A percentile compares a stretch with the other conserved stretches of the same genome.
phyloP scores from a whole-genome alignment of 169 alveolate species.

The Plasmodium adleri region DNA sequence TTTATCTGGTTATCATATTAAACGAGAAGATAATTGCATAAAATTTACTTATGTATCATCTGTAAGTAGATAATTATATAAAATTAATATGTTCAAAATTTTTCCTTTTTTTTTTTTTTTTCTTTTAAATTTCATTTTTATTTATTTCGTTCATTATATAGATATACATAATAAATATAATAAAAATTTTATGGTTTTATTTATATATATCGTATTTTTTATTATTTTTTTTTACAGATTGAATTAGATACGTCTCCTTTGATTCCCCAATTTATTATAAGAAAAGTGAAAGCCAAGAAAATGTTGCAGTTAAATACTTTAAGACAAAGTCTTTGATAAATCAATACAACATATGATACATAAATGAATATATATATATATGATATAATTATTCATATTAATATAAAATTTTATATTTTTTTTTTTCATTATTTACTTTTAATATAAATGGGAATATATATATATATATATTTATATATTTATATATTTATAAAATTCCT shows the following conservation, averaged over 20 bases:
- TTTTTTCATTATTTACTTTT: too few species aligned
- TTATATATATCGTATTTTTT: neutral
- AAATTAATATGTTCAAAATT: neutral
- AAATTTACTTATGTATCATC: slow-evolving; percentile 46
- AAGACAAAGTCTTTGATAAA: slow-evolving; percentile 21
- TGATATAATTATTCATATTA: too few species aligned
- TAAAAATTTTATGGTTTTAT: neutral
- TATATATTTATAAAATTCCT: too few species aligned
- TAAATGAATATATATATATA: too few species aligned
- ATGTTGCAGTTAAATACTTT: slow-evolving; percentile 14
- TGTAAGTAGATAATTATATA: slow-evolving; percentile 3
- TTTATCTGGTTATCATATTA: slow-evolving; percentile 33
- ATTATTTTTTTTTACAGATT: slow-evolving; percentile 3
- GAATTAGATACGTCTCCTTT: slow-evolving; percentile 40
- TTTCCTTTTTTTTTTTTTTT: neutral
- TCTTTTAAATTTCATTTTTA: neutral
- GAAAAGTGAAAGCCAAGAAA: slow-evolving; percentile 42
- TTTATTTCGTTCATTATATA: neutral
- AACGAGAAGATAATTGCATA: slow-evolving; percentile 8
- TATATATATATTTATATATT: too few species aligned
- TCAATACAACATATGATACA: neutral
- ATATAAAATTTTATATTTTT: too few species aligned
- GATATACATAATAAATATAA: too few species aligned
- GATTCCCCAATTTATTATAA: slow-evolving; percentile 46
- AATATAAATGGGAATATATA: too few species aligned